These are phyloP conservation scores for Taphrina deformans DNA, from an alignment of 1,139 yeast species.

Conservation along the genomic window DNA sequence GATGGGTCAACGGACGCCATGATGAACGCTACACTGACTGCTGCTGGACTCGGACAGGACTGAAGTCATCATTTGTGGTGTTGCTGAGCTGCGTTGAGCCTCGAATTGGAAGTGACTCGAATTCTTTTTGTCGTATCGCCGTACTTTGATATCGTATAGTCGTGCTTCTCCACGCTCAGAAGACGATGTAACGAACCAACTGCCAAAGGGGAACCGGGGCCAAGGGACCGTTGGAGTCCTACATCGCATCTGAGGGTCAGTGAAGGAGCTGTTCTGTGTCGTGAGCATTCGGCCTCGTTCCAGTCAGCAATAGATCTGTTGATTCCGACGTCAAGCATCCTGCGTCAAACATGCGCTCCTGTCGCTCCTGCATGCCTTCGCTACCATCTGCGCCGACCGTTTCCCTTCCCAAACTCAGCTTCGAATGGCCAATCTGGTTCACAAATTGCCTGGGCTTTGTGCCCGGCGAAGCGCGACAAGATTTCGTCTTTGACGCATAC, in stretches of 20 bases:
- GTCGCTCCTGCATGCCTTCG: background rate
- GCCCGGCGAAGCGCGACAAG: background rate
- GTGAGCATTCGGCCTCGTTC: too few species aligned
- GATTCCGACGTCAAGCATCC: background rate
- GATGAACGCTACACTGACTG: background rate
- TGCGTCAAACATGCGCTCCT: background rate
- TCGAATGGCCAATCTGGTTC: slow-evolving; percentile 7
- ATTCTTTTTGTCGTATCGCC: slow-evolving; percentile 4
- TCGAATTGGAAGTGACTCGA: background rate
- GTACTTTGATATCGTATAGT: background rate
- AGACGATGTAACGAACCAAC: background rate
- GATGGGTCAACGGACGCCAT: slow-evolving; percentile 32
- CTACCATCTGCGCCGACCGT: background rate
- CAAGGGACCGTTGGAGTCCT: too few species aligned
- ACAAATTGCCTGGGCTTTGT: slow-evolving; percentile 1
- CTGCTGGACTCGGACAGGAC: background rate
- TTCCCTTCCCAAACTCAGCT: background rate
- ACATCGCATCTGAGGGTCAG: too few species aligned
- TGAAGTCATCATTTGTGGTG: too few species aligned
- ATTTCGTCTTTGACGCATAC: background rate
- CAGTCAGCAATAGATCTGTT: too few species aligned
- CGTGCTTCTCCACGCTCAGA: background rate
- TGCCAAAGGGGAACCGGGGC: too few species aligned
- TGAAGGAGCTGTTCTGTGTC: too few species aligned
- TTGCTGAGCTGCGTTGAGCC: too few species aligned